Evolutionary conservation across 2,329 filamentous ascomycete genomes (phyloP).

Genomic region (Balansia obtecta): DNA sequence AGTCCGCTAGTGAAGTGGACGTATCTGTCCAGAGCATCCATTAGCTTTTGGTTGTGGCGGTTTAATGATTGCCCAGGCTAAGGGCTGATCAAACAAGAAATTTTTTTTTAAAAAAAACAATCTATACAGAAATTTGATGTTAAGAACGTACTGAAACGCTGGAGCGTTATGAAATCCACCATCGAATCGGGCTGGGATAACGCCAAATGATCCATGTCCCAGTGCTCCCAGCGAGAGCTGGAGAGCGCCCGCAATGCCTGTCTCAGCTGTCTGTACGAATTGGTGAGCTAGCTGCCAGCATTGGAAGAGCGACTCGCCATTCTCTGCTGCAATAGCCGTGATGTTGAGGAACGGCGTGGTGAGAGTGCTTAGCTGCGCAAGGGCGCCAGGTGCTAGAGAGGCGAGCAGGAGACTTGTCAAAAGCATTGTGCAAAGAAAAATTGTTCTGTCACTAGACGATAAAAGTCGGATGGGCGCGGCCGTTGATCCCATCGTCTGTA

Average conservation of each 20-base stretch:
- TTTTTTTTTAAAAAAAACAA: not conserved
- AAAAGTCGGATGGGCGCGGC: no score
- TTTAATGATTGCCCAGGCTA: no score
- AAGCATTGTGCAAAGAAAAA: not conserved
- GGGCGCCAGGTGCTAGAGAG: not conserved
- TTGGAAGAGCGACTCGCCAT: constrained; percentile 28
- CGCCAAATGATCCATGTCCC: constrained; percentile 21
- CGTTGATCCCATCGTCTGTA: no score
- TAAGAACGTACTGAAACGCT: constrained; percentile 23
- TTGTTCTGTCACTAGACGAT: no score
- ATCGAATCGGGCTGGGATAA: constrained; percentile 24
- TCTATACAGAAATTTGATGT: no score
- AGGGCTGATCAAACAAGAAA: not conserved
- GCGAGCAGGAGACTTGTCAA: not conserved
- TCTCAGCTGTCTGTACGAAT: constrained; percentile 13
- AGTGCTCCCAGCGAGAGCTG: constrained; percentile 19
- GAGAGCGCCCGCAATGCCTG: constrained; percentile 20
- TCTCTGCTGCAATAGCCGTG: constrained; percentile 24
- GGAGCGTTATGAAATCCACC: constrained; percentile 30
- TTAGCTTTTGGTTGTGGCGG: no score
- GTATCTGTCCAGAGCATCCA: constrained; percentile 12
- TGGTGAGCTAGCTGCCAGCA: constrained; percentile 28
- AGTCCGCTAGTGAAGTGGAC: constrained; percentile 26
- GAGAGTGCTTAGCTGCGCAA: not conserved
- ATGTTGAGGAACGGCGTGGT: constrained; percentile 22